Evolutionary conservation across 2,329 filamentous ascomycete species (phyloP), one percentile per base, ranked within the genome.

Genomic region (Talaromyces pinophilus): DNA sequence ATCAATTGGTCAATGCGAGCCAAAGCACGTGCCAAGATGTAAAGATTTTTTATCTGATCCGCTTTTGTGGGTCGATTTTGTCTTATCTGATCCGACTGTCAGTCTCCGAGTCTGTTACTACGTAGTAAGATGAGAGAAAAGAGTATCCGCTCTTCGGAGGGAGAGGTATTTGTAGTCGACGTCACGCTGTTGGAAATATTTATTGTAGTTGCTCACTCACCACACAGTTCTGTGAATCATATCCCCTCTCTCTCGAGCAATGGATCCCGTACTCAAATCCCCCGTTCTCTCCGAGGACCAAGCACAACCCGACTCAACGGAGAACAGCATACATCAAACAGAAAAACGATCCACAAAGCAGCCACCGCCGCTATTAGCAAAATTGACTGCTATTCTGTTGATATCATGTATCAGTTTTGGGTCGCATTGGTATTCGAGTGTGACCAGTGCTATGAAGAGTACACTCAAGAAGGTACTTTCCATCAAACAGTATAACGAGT

Each of bases 361-460:
- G 11, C 54, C 54, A 1, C 54, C 54, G n/a, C 54, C 54, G 33
- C 54, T 57, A 22, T 8, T 40, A 38, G 54, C 54, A 15, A 80
- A 77, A 68, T 63, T 84, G 15, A 72, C 77, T 8, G 80, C 85
- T 0, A 82, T 88, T 2, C 59, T 85, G 1, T 60, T 77, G 15
- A 75, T 76, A 19, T 74, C 74, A 2, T 76, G 71, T 35, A 86
- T 88, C 69, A 85, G 86, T 0, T 88, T 88, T 70, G 86, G 86
- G 0, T 85, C 84, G 0, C 82, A 84, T 25, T 88, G 86, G 86
- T 87, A 85, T 68, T 80, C 80, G n/a, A 85, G 86, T 1, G 84
- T 88, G 0, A 87, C 85, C 0, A 83, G 84, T 10, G 86, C 86
- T 1, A 84, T 88, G 81, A 88, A 88, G 72, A 85, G 79, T 19